These are phyloP conservation scores for Flaveria ramosissima DNA, from an alignment of 129 eudicot species.

Conservation along the genomic window DNA sequence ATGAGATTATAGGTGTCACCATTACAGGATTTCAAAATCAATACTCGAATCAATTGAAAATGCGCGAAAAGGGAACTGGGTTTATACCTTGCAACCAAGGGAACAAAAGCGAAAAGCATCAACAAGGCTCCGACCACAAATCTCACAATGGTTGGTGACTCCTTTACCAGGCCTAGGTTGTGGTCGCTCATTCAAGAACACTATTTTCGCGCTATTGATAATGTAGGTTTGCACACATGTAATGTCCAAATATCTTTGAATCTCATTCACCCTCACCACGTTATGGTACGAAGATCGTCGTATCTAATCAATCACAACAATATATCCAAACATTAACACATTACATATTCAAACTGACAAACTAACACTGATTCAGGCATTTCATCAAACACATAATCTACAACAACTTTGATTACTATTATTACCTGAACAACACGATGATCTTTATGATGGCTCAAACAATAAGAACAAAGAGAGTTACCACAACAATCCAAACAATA, in stretches of 20 bases:
- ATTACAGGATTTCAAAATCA: neutral
- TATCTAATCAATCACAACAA: constrained; percentile 35
- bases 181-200: constrained; percentile 59
- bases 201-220: constrained; percentile 58
- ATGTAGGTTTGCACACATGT: constrained; percentile 63
- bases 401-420: neutral
- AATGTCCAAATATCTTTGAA: constrained; percentile 54
- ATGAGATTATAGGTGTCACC: neutral
- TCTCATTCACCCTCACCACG: constrained; percentile 66
- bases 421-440: constrained; percentile 61
- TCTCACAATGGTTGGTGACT: constrained; percentile 50
- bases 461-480: constrained; percentile 52
- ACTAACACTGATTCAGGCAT: neutral
- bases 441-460: constrained; percentile 57
- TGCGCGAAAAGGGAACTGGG: neutral
- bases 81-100: constrained; percentile 62
- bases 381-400: constrained; percentile 23
- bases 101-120: constrained; percentile 62
- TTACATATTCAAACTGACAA: neutral
- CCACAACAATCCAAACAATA: constrained; percentile 58
- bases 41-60: neutral
- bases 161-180: constrained; percentile 62
- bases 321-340: constrained; percentile 1
- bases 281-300: constrained; percentile 58
- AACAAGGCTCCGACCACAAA: constrained; percentile 52